Evolutionary conservation across 441 rosid genomes (phyloP).

Genomic region (Mallotus japonicus): DNA sequence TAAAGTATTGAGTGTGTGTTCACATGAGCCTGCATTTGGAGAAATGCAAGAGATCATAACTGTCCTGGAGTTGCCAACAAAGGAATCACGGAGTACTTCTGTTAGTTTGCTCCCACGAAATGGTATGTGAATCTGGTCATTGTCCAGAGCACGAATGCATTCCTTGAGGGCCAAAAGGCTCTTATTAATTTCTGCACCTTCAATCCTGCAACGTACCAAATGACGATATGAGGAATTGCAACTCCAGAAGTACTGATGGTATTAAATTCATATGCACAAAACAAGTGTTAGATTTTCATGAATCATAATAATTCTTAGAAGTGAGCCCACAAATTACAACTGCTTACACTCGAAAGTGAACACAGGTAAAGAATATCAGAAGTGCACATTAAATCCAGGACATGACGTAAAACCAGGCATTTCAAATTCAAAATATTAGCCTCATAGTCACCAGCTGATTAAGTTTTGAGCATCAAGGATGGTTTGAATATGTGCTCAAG

Average conservation of each 20-base stretch:
- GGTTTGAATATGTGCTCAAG: neutral
- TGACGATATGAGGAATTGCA: conserved; percentile 20
- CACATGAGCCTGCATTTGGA: conserved; percentile 98
- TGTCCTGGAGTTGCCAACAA: conserved; percentile 96
- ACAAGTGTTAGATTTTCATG: no score
- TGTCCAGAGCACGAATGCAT: conserved; percentile 97
- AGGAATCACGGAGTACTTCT: conserved; percentile 97
- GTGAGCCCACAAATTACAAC: neutral
- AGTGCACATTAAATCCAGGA: neutral
- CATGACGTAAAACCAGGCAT: neutral
- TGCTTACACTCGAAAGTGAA: neutral
- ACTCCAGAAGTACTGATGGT: neutral
- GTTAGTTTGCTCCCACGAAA: conserved; percentile 99
- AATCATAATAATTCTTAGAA: no score
- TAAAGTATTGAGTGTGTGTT: conserved; percentile 93
- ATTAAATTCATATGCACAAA: neutral
- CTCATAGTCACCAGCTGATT: neutral
- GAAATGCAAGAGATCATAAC: conserved; percentile 99
- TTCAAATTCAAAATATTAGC: neutral
- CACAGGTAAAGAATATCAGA: neutral
- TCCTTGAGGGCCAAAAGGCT: conserved; percentile 98
- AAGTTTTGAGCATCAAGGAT: neutral
- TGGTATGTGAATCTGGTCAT: conserved; percentile 97
- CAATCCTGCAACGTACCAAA: conserved; percentile 59
- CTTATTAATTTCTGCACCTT: conserved; percentile 98